Percentiles rank a stretch among this genome's conserved stretches.
Conservation (phyloP, 169 alveolate genomes). For the Plasmodium yoelii region DNA sequence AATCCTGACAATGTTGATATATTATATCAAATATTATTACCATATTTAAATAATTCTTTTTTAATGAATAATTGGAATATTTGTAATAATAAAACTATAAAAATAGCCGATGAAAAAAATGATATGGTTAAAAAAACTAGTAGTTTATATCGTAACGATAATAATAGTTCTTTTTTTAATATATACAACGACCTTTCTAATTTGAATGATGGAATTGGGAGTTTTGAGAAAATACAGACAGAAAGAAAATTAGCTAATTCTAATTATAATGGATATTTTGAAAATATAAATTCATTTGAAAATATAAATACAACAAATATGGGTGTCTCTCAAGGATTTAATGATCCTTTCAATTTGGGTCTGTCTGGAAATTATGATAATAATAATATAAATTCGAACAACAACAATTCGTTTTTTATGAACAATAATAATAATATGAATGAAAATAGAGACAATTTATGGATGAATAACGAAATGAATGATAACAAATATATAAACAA, state of each 20-base stretch:
- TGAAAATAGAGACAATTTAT: background rate
- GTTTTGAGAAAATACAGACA: constrained; percentile 15
- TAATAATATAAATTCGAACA: background rate
- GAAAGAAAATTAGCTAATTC: background rate
- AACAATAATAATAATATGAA: background rate
- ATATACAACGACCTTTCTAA: constrained; percentile 66
- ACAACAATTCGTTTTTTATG: background rate
- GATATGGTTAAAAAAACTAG: constrained; percentile 1
- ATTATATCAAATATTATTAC: constrained; percentile 87
- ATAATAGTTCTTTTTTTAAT: constrained; percentile 68
- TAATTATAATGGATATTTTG: background rate
- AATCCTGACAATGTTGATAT: constrained; percentile 84
- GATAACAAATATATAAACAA: background rate
- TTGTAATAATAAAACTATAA: constrained; percentile 51
- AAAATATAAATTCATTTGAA: background rate
- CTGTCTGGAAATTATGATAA: background rate
- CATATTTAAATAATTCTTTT: constrained; percentile 84
- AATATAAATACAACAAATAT: background rate
- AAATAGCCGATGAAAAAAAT: constrained; percentile 20
- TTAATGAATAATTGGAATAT: constrained; percentile 85
- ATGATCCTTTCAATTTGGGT: background rate
- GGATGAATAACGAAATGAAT: background rate
- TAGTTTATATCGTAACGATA: background rate
- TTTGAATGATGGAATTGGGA: constrained; percentile 7
- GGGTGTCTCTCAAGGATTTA: background rate